Percentiles rank a stretch among this genome's conserved stretches.
These are phyloP conservation scores for Globisporangium alternatum DNA, from an alignment of 352 stramenopile species.

Conservation along the genomic window DNA sequence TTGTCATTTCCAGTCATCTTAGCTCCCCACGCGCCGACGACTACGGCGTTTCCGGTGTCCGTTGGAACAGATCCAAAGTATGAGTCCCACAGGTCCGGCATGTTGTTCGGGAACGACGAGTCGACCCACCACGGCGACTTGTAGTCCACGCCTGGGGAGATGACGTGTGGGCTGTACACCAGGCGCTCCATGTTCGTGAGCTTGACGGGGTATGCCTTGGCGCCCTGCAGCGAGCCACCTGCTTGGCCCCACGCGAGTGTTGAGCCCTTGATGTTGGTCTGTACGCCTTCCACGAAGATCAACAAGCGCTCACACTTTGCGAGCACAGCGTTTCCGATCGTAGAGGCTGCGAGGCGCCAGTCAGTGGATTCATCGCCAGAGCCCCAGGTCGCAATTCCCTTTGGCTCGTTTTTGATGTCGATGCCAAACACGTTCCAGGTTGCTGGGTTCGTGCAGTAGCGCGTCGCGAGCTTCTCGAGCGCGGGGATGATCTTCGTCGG, in stretches of 20 bases:
- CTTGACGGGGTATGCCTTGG: slow-evolving; percentile 59
- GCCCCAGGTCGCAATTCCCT: slow-evolving; percentile 64
- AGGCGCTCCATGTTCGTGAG: slow-evolving; percentile 67
- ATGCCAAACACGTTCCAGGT: slow-evolving; percentile 76
- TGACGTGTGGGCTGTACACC: slow-evolving; percentile 65
- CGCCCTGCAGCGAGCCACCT: slow-evolving; percentile 53
- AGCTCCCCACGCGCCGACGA: slow-evolving; percentile 66
- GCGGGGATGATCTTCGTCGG: slow-evolving; percentile 53
- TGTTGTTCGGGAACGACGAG: slow-evolving; percentile 63
- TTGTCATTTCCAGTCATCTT: slow-evolving; percentile 61
- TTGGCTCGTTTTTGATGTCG: slow-evolving; percentile 81
- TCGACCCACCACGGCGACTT: slow-evolving; percentile 61
- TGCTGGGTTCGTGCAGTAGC: slow-evolving; percentile 57
- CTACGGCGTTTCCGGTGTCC: slow-evolving; percentile 48
- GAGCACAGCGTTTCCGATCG: slow-evolving; percentile 70
- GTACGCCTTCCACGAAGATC: slow-evolving; percentile 74
- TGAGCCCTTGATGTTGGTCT: slow-evolving; percentile 61
- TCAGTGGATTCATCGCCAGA: slow-evolving; percentile 56
- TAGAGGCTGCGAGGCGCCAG: slow-evolving; percentile 54
- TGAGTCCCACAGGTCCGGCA: slow-evolving; percentile 59
- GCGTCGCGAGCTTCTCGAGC: slow-evolving; percentile 45
- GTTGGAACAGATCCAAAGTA: slow-evolving; percentile 69
- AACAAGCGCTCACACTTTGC: slow-evolving; percentile 55
- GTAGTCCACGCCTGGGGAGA: slow-evolving; percentile 62
- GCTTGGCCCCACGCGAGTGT: slow-evolving; percentile 58